Conservation (phyloP, 257 asterid genomes). For the Capsicum pubescens region DNA sequence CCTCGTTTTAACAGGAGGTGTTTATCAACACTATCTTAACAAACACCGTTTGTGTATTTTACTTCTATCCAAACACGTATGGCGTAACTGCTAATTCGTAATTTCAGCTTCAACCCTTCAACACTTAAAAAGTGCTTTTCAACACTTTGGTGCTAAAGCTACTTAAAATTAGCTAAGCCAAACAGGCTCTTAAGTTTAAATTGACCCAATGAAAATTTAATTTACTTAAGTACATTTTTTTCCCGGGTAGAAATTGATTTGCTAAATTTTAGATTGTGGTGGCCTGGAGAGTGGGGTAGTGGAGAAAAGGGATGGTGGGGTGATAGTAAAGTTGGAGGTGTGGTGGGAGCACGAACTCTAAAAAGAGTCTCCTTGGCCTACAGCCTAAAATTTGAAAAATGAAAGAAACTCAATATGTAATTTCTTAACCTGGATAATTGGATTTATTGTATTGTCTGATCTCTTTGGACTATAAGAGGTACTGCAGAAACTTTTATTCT, state of each 20-base stretch:
- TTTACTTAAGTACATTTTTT: background rate
- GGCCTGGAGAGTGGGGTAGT: background rate
- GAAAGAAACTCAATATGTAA: background rate
- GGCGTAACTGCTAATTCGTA: background rate
- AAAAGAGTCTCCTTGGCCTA: background rate
- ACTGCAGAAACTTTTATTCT: too few relatives aligned
- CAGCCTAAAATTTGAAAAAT: background rate
- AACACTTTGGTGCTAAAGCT: conserved; percentile 9
- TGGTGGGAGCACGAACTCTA: background rate
- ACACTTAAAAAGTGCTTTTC: background rate
- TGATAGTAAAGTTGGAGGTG: background rate
- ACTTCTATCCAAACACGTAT: background rate
- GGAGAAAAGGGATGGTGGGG: background rate
- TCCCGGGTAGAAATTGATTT: background rate
- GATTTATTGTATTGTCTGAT: background rate
- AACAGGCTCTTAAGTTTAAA: background rate
- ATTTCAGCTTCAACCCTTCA: background rate
- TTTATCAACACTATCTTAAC: background rate
- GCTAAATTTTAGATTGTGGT: conserved; percentile 20
- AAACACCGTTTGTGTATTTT: background rate
- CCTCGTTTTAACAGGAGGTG: background rate
- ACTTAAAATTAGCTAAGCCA: background rate
- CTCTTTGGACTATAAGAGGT: too few relatives aligned
- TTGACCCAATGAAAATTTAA: background rate
- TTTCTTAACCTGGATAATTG: background rate